Evolutionary conservation across 202 grass and related monocot species (phyloP), one percentile per base, ranked within the genome.

Genomic region (Setaria viridis): DNA sequence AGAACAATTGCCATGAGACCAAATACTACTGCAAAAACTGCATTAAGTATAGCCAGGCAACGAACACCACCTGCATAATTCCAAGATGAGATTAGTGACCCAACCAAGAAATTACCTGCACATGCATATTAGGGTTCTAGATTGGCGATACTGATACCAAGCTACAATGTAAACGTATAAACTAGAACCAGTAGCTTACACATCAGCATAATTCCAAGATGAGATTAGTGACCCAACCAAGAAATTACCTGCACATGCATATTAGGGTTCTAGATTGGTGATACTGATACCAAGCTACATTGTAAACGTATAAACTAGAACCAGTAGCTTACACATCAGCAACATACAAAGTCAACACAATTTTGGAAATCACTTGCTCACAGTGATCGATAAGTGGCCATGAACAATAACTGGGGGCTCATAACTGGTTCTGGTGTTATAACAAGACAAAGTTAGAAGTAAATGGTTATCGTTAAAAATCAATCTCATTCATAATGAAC

Each of bases 1-100:
- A 99, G 94, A 87, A 99, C 85, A 78, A 99, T 86, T 74, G 92
- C 94, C 91, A 96, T 93, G 10, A 99, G 90, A 80, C 92, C 80
- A 70, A 99, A 94, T 79, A 94, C 79, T 45, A 96, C 58, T 2
- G 92, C 94, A 57, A 94, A 90, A 76, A 91, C 72, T 70, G 87
- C 80, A 86, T 96, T 99, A 50, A 99, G 85, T 81, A 99, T 92
- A 69, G 90, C 80, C 65, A 99, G 81, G 70, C 94, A 99, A 55
- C 90, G 94, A 32, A 96, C 90, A 9, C 97, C 97, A 77, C 97
- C 93, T 96, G 92, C 71, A 63, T 4, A 92, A 80, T 80, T 89
- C 59, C 68, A 79, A 49, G 43, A 67, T 33, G 32, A 48, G 60
- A 59, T 88, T 82, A 83, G 69, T 80, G 20, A 76, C 4, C 67